Conservation (phyloP, 306 rosid species). For the Fagus crenata region DNA sequence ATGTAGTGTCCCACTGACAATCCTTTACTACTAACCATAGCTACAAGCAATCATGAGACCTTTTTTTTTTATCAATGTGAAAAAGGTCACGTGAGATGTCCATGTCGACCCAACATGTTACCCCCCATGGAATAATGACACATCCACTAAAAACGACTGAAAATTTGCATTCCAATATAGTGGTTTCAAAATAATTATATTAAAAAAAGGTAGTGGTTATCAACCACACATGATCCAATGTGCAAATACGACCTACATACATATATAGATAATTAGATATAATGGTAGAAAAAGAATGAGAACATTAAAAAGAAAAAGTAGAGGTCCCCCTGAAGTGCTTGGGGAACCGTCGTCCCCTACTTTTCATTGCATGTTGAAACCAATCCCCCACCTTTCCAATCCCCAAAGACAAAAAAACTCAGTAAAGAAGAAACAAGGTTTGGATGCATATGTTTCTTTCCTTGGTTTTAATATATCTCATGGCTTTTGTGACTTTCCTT, state of each 20-base stretch:
- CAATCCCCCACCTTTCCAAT: conserved; percentile 27
- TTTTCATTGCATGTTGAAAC: conserved; percentile 37
- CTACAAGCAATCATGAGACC: too few relatives aligned
- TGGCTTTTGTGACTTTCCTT: conserved; percentile 31
- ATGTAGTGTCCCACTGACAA: too few relatives aligned
- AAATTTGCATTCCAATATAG: not conserved
- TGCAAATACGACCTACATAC: not conserved
- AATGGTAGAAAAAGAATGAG: not conserved
- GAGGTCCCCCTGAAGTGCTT: conserved; percentile 11
- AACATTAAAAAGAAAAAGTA: conserved; percentile 4
- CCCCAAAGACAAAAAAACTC: conserved; percentile 29
- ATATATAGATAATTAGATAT: not conserved
- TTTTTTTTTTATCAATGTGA: not conserved
- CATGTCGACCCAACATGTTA: not conserved
- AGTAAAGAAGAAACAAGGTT: conserved; percentile 32
- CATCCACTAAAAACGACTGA: not conserved
- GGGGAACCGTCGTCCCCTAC: conserved; percentile 10
- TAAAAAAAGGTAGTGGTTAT: not conserved
- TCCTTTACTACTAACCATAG: too few relatives aligned
- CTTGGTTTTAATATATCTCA: not conserved
- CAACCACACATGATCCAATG: not conserved
- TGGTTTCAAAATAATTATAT: not conserved
- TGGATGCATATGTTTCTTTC: conserved; percentile 6
- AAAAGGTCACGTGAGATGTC: conserved; percentile 11
- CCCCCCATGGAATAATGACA: not conserved